phyloP scores from a whole-genome alignment of 805 yeast genomes.

The Hanseniaspora hatyaiensis region DNA sequence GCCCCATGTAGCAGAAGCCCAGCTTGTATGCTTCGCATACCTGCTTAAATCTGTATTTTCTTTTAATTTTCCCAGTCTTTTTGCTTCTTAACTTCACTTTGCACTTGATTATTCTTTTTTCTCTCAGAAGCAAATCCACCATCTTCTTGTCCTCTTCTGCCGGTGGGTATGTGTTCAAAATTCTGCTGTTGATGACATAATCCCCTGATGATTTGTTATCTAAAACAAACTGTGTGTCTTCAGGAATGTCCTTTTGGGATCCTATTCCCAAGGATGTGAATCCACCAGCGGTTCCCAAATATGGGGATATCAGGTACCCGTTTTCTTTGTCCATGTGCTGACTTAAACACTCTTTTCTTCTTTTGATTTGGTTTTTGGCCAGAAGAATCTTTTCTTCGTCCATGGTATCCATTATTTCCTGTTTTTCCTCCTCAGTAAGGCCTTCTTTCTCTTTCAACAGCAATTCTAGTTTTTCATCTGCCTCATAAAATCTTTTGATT shows the following conservation, averaged over 20 bases:
- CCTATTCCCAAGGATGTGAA: slow-evolving; percentile 4
- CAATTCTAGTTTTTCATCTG: neutral
- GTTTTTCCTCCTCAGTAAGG: neutral
- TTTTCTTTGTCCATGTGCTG: slow-evolving; percentile 81
- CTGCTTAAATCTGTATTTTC: slow-evolving; percentile 32
- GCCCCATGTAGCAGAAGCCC: slow-evolving; percentile 91
- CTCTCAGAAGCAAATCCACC: slow-evolving; percentile 6
- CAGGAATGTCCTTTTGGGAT: neutral
- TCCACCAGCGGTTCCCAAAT: slow-evolving; percentile 12
- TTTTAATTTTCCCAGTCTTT: slow-evolving; percentile 36
- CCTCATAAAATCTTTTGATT: neutral
- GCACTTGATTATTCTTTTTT: slow-evolving; percentile 6
- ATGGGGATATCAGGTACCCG: slow-evolving; percentile 7
- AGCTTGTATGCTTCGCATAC: slow-evolving; percentile 70
- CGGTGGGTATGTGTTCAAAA: slow-evolving; percentile 9
- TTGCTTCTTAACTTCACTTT: slow-evolving; percentile 7
- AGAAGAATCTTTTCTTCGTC: slow-evolving; percentile 2
- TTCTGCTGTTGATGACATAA: slow-evolving; percentile 3
- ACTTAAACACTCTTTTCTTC: slow-evolving; percentile 78
- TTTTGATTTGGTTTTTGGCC: slow-evolving; percentile 6
- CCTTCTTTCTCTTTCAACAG: neutral
- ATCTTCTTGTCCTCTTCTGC: slow-evolving; percentile 1
- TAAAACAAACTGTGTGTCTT: neutral
- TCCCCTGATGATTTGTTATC: neutral
- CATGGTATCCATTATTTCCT: neutral